Evolutionary conservation across 148 eudicot genomes (phyloP), one percentile per base, ranked within the genome.

Genomic region (Limonium bicolor): DNA sequence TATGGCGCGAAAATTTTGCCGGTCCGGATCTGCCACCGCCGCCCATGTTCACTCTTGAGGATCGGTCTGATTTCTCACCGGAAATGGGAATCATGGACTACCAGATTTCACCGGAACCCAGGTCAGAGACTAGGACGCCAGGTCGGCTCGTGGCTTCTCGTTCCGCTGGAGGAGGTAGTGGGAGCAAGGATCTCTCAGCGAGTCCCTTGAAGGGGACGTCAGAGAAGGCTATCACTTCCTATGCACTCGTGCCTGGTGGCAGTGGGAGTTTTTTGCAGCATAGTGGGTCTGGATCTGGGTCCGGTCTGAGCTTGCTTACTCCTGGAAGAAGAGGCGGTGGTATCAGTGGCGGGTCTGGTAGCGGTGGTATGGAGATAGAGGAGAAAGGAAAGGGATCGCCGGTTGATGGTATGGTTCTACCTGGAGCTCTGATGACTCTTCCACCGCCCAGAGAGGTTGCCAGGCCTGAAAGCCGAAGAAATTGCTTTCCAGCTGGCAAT

Each of bases 391-490:
- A 73, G 48, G 88, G 95, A 24, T 85, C 94, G 0, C 94, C 95
- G 3, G 99, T 90, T 2, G 95, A 85, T 18, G 99, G 95, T 4
- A 82, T 85, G 30, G 77, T 90, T 40, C 82, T 84, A 51, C 74
- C 87, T 2, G 78, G 76, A 50, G 85, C 95, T 20, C 55, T 90
- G 72, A 64, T 85, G 45, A 80, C 77, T 1, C 69, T 90, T 46
- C 99, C 99, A 5, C 78, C 76, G 0, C 99, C 99, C 0, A 76
- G 86, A 69, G 99, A 90, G 51, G 88, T 90, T 42, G 95, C 80
- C 1, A 73, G 94, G 48, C 99, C 99, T 7, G 99, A 90, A 55
- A 63, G 71, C 56, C 73, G 71, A 56, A 73, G 57, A 66, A 84
- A 59, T 55, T 60, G 73, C 20, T 47, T 71, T 14, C 77, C 80